Conservation (phyloP, 495 filamentous ascomycete species). For the Hypoxylon perforatum region DNA sequence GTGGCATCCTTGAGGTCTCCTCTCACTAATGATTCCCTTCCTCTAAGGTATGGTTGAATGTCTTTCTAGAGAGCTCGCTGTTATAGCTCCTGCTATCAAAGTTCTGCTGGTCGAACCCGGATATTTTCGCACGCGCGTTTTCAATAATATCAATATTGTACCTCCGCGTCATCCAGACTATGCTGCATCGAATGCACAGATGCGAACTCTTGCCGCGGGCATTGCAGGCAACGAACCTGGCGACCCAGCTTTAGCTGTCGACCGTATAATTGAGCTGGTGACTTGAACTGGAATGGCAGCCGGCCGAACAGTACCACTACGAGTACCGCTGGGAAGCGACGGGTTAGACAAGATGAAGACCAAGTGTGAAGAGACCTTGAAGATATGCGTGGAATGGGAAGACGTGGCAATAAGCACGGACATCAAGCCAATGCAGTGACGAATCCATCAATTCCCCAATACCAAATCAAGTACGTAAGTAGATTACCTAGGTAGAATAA, state of each 20-base stretch:
- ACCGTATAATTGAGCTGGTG: slow-evolving; percentile 54
- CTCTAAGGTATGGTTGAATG: slow-evolving; percentile 29
- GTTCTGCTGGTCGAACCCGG: slow-evolving; percentile 54
- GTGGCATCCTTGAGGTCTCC: too few relatives aligned
- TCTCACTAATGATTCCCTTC: not conserved
- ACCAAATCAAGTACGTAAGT: too few relatives aligned
- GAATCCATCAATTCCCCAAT: too few relatives aligned
- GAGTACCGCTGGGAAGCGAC: slow-evolving; percentile 58
- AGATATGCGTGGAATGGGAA: slow-evolving; percentile 37
- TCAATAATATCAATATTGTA: slow-evolving; percentile 19
- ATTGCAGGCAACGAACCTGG: slow-evolving; percentile 51
- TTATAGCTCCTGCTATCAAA: slow-evolving; percentile 49
- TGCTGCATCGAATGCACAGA: not conserved
- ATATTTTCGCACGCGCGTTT: slow-evolving; percentile 22
- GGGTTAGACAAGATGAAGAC: slow-evolving; percentile 51
- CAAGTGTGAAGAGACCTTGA: slow-evolving; percentile 42
- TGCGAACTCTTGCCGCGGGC: slow-evolving; percentile 6
- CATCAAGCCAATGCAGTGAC: not conserved
- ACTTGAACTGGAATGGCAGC: slow-evolving; percentile 51
- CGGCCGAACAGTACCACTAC: slow-evolving; percentile 53
- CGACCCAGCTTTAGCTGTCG: slow-evolving; percentile 49
- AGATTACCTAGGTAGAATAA: too few relatives aligned
- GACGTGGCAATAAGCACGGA: slow-evolving; percentile 37
- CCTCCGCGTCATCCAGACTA: slow-evolving; percentile 4
- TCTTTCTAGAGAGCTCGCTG: slow-evolving; percentile 45